A percentile compares a stretch with the other conserved stretches of the same genome.
Evolutionary conservation across 768 basidiomycete genomes (phyloP).

Genomic region (Tulasnella sp.): DNA sequence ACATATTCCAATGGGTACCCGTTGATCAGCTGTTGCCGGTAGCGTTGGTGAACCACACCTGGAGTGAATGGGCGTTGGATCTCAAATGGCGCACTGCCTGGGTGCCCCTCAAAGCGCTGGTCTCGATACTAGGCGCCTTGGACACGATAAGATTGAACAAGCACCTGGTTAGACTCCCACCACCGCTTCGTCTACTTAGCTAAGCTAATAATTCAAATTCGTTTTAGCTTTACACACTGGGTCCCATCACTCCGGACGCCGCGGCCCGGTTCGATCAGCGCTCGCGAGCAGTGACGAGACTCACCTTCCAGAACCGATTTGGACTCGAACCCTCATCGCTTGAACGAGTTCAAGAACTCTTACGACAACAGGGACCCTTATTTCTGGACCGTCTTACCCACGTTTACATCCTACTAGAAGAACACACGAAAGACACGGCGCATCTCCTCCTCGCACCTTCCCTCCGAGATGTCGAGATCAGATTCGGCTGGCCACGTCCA

Average conservation of each 20-base stretch:
- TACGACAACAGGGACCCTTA: background rate
- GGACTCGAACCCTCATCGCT: background rate
- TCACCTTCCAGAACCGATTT: background rate
- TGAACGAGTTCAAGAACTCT: background rate
- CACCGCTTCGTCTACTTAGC: background rate
- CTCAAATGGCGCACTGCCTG: background rate
- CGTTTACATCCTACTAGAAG: background rate
- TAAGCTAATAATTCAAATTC: background rate
- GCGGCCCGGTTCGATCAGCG: background rate
- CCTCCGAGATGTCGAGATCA: background rate
- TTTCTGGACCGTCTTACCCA: background rate
- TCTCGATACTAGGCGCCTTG: background rate
- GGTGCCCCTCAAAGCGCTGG: background rate
- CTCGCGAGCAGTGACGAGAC: background rate
- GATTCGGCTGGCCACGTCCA: background rate
- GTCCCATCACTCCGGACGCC: background rate
- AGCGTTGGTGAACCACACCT: background rate
- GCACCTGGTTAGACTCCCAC: background rate
- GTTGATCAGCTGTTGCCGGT: background rate
- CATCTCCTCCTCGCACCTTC: background rate
- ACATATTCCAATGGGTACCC: background rate
- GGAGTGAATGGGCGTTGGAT: conserved; percentile 2
- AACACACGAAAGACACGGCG: background rate
- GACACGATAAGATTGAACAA: background rate
- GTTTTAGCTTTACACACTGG: background rate